Conservation (phyloP, 192 early-diverging fungal genomes). For the Coemansia sp. region DNA sequence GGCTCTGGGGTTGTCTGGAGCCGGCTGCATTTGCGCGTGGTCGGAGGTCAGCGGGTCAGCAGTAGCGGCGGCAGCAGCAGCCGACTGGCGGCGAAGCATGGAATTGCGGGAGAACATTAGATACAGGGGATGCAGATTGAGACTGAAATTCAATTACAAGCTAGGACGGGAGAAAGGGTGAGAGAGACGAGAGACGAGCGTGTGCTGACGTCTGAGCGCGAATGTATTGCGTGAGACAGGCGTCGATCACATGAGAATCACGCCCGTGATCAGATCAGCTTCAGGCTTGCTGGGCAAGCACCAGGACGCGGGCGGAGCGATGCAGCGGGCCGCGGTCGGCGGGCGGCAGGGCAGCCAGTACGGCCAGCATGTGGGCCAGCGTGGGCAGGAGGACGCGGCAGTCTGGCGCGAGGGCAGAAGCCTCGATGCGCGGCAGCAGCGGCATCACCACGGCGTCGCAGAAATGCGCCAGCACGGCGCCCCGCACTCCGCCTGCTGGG, state of each 20-base stretch:
- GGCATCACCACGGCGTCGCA: constrained; percentile 31
- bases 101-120: constrained; percentile 25
- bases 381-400: too few relatives aligned
- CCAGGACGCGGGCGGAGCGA: constrained; percentile 19
- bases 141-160: not conserved
- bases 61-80: not conserved
- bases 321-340: constrained; percentile 31
- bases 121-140: not conserved
- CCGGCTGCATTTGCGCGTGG: too few relatives aligned
- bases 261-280: too few relatives aligned
- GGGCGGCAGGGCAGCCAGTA: constrained; percentile 29
- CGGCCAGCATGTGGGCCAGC: constrained; percentile 30
- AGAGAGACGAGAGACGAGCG: not conserved
- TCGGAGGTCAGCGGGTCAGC: constrained; percentile 26
- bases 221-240: too few relatives aligned
- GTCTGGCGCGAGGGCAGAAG: too few relatives aligned
- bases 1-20: constrained; percentile 15
- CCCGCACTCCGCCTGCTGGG: not conserved
- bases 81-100: constrained; percentile 6
- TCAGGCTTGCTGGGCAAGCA: constrained; percentile 12
- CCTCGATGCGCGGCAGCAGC: constrained; percentile 21
- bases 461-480: constrained; percentile 29
- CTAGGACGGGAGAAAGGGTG: not conserved
- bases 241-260: not conserved
- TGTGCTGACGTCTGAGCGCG: too few relatives aligned